These are phyloP conservation scores for Serendipita sp. DNA, from an alignment of 1,284 basidiomycete species.

Conservation along the genomic window DNA sequence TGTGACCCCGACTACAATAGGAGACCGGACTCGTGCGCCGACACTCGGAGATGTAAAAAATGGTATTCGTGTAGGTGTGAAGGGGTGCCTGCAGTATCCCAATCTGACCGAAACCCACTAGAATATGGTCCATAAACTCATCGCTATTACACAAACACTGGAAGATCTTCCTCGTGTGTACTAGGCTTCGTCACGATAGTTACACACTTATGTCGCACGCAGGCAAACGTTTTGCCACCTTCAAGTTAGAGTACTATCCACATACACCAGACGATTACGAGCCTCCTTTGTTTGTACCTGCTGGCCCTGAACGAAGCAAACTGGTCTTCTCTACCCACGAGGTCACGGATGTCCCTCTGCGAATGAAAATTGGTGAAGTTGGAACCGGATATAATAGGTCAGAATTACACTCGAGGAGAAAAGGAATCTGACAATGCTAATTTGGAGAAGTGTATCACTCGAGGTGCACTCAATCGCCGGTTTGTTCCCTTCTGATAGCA, in stretches of 20 bases:
- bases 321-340: constrained; percentile 68
- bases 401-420: background rate
- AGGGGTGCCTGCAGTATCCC: background rate
- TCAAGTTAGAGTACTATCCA: constrained; percentile 68
- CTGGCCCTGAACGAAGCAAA: constrained; percentile 48
- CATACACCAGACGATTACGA: constrained; percentile 63
- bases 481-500: constrained; percentile 51
- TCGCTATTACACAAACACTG: constrained; percentile 62
- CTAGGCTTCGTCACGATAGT: background rate
- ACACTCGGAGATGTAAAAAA: constrained; percentile 18
- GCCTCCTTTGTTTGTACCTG: constrained; percentile 56
- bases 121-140: constrained; percentile 56
- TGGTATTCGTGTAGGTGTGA: constrained; percentile 14
- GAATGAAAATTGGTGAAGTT: constrained; percentile 48
- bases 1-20: background rate
- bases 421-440: background rate
- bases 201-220: background rate
- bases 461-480: constrained; percentile 55
- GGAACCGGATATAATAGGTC: constrained; percentile 60
- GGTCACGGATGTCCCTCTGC: constrained; percentile 51
- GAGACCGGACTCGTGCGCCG: constrained; percentile 13
- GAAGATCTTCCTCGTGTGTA: constrained; percentile 55
- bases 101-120: constrained; percentile 33
- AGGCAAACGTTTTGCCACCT: constrained; percentile 70
- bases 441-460: constrained; percentile 39